Evolutionary conservation across 441 rosid species (phyloP), one percentile per base, ranked within the genome.

Genomic region (Biscutella laevigata): DNA sequence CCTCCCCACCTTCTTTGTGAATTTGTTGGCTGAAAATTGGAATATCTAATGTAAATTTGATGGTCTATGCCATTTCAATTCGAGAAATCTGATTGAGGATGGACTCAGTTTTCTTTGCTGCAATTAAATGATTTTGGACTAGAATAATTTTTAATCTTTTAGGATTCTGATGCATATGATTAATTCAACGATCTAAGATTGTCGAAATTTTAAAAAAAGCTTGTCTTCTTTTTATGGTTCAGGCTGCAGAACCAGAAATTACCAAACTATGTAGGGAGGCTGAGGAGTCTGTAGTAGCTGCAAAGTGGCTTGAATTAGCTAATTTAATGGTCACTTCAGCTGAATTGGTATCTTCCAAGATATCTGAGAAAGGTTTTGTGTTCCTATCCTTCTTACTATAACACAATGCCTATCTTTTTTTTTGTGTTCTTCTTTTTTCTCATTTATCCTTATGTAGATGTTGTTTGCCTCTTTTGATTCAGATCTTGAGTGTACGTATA

Each of bases 401-500:
- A 12, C 39, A 14, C 46, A 25, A 6, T 34, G 7, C 25, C 4
- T 4, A 0, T 12, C 7, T n/a, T 3, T 42, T 34, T 19, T 47
- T 35, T 8, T 27, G 2, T 14, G 26, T 34, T 51, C 3, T 15
- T 42, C 9, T 3, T 29, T 24, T 50, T 15, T 12, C 1, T 9
- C 19, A 21, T n/a, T 52, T 36, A 45, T 41, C 24, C 20, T 45
- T 52, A 33, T 6, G 14, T 54, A 22, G 49, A 33, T 45, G 29
- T 17, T 21, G 5, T 40, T 4, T 49, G 27, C 27, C 19, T 17
- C 14, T 48, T 2, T 13, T 56, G 16, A 51, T 56, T 28, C 79
- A 89, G 97, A 94, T 77, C 86, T 89, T 22, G 97, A 94, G 76
- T 94, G 97, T 52, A 74, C 83, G 72, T 94, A 86, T 80, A 83